Base-by-base conservation (phyloP, 2,329 filamentous ascomycete species). In the Lecanicillium sp. region DNA sequence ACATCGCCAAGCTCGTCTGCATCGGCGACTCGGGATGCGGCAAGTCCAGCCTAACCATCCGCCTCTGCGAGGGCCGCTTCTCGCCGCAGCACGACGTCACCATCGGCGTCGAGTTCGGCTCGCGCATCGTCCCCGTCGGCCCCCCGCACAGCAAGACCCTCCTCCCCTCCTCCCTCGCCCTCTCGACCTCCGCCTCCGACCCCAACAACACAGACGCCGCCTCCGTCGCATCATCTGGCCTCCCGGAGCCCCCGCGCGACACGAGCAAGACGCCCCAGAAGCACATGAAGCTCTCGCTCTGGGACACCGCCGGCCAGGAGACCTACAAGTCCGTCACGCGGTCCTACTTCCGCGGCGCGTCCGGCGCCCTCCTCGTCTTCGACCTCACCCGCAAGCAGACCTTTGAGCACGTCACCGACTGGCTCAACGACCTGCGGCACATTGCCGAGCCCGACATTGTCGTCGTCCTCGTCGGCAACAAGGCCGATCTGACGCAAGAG, bases 1-100 rank as follows among this genome's bases (percentile, higher is more conserved):
- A 94, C 74, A 98, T 97, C 65, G 90, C 91, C 67, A 98, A 98
- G 71, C 87, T 98, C 60, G 91, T 97, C 63, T 95, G 89, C 72
- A 90, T 98, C 62, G 93, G 93, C 67, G 93, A 97, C 73, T 93
- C 87, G 38, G 93, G 90, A 64, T 95, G 89, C 64, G 93, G 93
- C 62, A 98, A 98, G 75, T 95, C 89, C 53, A 81, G 88, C 68
- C 81, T 96, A 58, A 95, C 90, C 49, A 90, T 96, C 65, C 88
- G 91, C 54, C 87, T 97, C 54, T 96, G 91, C 73, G 91, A 96
- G 77, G 90, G 90, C 60, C 88, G 91, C 66, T 96, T 97, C 75
- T 89, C 87, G 48, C 81, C 87, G 47, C 87, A 93, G 65, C 91
- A 96, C 77, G 90, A 96, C 75, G 91, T 96, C 57, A 97, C 91